Base-by-base conservation (phyloP, 768 basidiomycete species). In the Omphalotus guepiniiformis region DNA sequence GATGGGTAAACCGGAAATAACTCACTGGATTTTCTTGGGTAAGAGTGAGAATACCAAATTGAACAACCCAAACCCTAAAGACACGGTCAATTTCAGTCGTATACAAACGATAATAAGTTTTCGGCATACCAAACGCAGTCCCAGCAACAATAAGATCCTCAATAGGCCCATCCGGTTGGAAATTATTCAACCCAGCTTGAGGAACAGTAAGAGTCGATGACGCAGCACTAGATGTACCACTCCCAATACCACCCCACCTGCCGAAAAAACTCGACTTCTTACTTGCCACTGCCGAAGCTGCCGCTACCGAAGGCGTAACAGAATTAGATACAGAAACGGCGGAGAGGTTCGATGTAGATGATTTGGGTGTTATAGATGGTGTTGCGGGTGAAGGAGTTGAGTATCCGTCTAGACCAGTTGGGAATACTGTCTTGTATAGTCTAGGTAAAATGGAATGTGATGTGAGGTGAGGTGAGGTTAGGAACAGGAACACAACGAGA, bases 1-100 rank as follows among this genome's bases (percentile, higher is more conserved):
- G 18, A 48, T 41, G n/a, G 38, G 18, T 8, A 34, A 30, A 25
- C 13, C 19, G 3, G 16, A 43, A 21, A 16, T 12, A 8, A 59
- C 78, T 45, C 52, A 86, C 85, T 84, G 80, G 46, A 83, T 67
- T 56, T 76, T 81, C 51, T 80, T 80, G 15, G 88, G 89, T 12
- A 91, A 65, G 15, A 91, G 62, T 3, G 85, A 88, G 49, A 91
- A 81, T 8, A 89, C 82, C 39, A 91, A 74, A 58, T 90, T 90
- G 66, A 91, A 91, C 21, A 91, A 58, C 0, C 87, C 85, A 55
- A 69, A 82, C 0, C 78, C 74, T 69, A 47, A 29, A 22, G 13
- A 41, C 26, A 39, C 25, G 39, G 48, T 27, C 12, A 25, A n/a
- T 4, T 38, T 37, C 29, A 28, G 45, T 22, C 15, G 13, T 21